Evolutionary conservation across 2,329 filamentous ascomycete genomes (phyloP).

Genomic region (Botrytis cinerea): DNA sequence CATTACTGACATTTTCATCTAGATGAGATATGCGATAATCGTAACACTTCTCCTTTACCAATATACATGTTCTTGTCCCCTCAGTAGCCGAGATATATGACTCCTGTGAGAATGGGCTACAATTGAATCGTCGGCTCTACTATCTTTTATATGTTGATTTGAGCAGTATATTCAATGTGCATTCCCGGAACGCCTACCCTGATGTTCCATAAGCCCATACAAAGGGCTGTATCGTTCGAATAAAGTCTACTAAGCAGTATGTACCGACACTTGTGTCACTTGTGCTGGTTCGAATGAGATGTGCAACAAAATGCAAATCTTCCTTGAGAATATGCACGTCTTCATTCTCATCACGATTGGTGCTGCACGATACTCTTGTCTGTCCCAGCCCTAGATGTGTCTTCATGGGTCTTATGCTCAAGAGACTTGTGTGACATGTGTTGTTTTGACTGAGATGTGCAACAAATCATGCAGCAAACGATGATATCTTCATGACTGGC

Average conservation of each 20-base stretch:
- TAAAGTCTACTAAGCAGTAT: too few relatives aligned
- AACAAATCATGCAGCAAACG: background rate
- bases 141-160: background rate
- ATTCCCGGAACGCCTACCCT: background rate
- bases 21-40: slow-evolving; percentile 9
- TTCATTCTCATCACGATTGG: too few relatives aligned
- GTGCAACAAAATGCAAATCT: slow-evolving; percentile 17
- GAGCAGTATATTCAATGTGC: background rate
- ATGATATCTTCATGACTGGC: background rate
- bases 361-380: background rate
- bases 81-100: background rate
- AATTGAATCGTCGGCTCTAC: background rate
- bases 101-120: background rate
- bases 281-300: slow-evolving; percentile 1
- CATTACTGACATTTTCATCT: background rate
- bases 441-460: slow-evolving; percentile 15
- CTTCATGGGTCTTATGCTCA: background rate
- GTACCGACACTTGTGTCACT: background rate
- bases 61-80: background rate
- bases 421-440: background rate
- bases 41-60: background rate
- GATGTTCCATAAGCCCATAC: background rate
- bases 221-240: background rate
- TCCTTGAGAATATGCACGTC: background rate
- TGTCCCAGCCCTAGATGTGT: background rate